Base-by-base conservation (phyloP, 1,284 basidiomycete species). In the Salmacisia buchloeana region DNA sequence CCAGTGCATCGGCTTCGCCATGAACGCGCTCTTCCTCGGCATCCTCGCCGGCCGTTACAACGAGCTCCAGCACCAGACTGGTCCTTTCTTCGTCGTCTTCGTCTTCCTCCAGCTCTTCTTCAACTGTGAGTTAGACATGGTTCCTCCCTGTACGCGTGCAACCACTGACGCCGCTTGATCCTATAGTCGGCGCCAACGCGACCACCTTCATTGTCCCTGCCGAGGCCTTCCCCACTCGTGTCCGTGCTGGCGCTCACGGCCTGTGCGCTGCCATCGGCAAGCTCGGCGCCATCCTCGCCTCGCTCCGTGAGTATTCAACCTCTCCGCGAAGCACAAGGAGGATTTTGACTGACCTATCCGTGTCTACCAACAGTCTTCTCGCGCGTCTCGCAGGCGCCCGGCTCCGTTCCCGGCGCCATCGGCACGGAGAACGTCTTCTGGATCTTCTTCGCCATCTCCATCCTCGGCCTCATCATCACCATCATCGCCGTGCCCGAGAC, bases 141-240 rank as follows among this genome's bases (percentile, higher is more conserved):
- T 58, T 82, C n/a, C n/a, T n/a, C n/a, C n/a, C n/a, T n/a, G n/a
- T n/a, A n/a, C n/a, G n/a, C n/a, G n/a, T n/a, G n/a, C n/a, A n/a
- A n/a, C n/a, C n/a, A n/a, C n/a, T n/a, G n/a, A n/a, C n/a, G n/a
- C n/a, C n/a, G n/a, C n/a, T n/a, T n/a, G n/a, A n/a, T n/a, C n/a
- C n/a, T n/a, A n/a, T n/a, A n/a, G 72, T 67, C 23, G 89, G 90
- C 0, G 88, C 90, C 59, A 92, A 91, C 81, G 86, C 86, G 0
- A 92, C 89, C 0, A 92, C 90, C 2, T 92, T 85, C 73, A 77
- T 92, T 70, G 83, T 92, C 36, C 91, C 91, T 7, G 75, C 73
- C 54, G 74, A 93, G 80, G 85, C 84, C 31, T 93, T 92, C 87
- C 90, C 91, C 1, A 92, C 91, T 2, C 86, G 90, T 52, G 83